Conservation (phyloP, 2,329 filamentous ascomycete genomes). For the Aquanectria penicillioides region DNA sequence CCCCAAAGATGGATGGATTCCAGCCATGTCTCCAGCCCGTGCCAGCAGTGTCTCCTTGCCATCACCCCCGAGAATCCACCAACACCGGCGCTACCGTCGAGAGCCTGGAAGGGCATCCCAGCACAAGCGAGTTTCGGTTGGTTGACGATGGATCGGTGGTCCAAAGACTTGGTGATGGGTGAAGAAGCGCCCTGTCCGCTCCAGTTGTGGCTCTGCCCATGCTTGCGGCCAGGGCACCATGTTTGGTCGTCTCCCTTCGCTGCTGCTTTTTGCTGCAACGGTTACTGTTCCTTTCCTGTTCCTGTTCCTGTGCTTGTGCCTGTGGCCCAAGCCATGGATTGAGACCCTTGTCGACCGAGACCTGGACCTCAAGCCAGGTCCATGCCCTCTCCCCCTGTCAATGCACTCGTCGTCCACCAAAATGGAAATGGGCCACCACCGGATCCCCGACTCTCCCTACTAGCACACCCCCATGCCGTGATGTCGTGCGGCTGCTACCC, state of each 20-base stretch:
- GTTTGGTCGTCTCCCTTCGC: not conserved
- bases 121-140: not conserved
- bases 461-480: conserved; percentile 29
- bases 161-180: conserved; percentile 2
- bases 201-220: conserved; percentile 8
- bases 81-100: conserved; percentile 3
- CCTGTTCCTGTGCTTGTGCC: conserved; percentile 22
- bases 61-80: conserved; percentile 1
- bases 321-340: conserved; percentile 5
- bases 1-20: conserved; percentile 14
- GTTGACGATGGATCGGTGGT: not conserved
- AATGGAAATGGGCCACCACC: conserved; percentile 9
- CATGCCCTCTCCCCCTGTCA: conserved; percentile 2
- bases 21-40: conserved; percentile 6
- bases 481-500: conserved; percentile 33
- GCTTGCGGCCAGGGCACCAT: not conserved
- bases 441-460: not conserved
- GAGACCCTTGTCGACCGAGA: conserved; percentile 2
- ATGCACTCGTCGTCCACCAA: conserved; percentile 12
- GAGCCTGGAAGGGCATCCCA: not conserved
- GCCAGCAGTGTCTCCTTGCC: conserved; percentile 12
- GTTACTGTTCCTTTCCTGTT: conserved; percentile 6
- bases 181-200: not conserved
- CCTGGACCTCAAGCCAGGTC: not conserved
- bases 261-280: conserved; percentile 15